Evolutionary conservation across 2,329 filamentous ascomycete genomes (phyloP).

Genomic region (Fusarium solani-melongenae): DNA sequence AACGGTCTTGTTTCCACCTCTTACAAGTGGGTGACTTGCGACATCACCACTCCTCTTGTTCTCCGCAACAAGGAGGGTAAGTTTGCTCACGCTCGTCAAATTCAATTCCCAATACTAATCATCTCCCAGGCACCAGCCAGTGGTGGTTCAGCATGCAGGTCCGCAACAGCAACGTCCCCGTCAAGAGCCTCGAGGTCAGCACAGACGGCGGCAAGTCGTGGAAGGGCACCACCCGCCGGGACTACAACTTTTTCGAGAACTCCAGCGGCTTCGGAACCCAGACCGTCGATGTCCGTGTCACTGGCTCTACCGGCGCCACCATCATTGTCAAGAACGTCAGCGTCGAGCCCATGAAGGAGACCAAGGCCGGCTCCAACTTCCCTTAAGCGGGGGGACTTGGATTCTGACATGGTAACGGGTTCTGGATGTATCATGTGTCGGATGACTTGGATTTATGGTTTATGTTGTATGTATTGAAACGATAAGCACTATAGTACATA

Average conservation of each 20-base stretch:
- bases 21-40: slow-evolving; percentile 52
- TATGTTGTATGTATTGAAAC: not conserved
- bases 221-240: slow-evolving; percentile 62
- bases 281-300: slow-evolving; percentile 67
- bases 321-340: slow-evolving; percentile 64
- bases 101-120: not conserved
- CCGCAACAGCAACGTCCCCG: slow-evolving; percentile 68
- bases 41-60: slow-evolving; percentile 53
- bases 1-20: slow-evolving; percentile 47
- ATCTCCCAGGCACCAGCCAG: slow-evolving; percentile 20
- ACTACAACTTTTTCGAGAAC: slow-evolving; percentile 73
- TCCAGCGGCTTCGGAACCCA: slow-evolving; percentile 64
- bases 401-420: not conserved
- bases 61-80: slow-evolving; percentile 58
- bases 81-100: slow-evolving; percentile 24
- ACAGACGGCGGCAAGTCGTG: slow-evolving; percentile 69
- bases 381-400: not conserved
- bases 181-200: slow-evolving; percentile 69
- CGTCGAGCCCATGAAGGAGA: slow-evolving; percentile 48
- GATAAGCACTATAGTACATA: not conserved
- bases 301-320: slow-evolving; percentile 60
- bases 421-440: not conserved
- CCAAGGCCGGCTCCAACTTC: slow-evolving; percentile 48
- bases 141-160: slow-evolving; percentile 65
- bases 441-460: not conserved